A percentile compares a stretch with the other conserved stretches of the same genome.
These are phyloP conservation scores for Volvariella volvacea DNA, from an alignment of 1,284 basidiomycete species.

Conservation along the genomic window DNA sequence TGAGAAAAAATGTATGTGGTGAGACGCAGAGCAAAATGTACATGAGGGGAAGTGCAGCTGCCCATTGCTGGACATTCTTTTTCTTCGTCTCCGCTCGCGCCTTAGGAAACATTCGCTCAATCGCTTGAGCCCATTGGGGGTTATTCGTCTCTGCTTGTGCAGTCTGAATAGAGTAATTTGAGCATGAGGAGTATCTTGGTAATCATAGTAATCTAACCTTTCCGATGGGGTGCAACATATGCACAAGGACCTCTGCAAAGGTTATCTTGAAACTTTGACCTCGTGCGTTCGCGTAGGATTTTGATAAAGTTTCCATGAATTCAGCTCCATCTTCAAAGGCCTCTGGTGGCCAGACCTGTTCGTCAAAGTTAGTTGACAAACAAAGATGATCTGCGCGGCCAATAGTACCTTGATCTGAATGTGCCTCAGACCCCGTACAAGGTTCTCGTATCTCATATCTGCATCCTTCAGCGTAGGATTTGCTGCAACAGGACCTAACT, in stretches of 20 bases:
- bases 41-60: constrained; percentile 79
- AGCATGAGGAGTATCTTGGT: not conserved
- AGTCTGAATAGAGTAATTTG: constrained; percentile 40
- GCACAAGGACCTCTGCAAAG: constrained; percentile 80
- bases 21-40: constrained; percentile 85
- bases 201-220: constrained; percentile 51
- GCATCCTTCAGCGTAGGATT: constrained; percentile 73
- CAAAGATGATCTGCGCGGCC: constrained; percentile 1
- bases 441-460: constrained; percentile 76
- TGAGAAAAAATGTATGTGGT: constrained; percentile 79
- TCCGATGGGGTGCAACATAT: constrained; percentile 83
- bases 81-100: constrained; percentile 86
- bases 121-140: constrained; percentile 89
- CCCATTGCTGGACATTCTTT: constrained; percentile 78
- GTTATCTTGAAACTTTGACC: constrained; percentile 80
- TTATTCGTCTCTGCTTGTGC: constrained; percentile 97
- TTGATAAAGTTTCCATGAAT: constrained; percentile 80
- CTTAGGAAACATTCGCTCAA: constrained; percentile 80
- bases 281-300: constrained; percentile 80
- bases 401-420: constrained; percentile 69
- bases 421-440: constrained; percentile 74
- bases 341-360: constrained; percentile 87
- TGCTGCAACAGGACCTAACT: constrained; percentile 67
- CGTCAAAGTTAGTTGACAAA: constrained; percentile 3
- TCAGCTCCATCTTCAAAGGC: constrained; percentile 93